Base-by-base conservation (phyloP, 169 alveolate species). In the Plasmodium vivax region DNA sequence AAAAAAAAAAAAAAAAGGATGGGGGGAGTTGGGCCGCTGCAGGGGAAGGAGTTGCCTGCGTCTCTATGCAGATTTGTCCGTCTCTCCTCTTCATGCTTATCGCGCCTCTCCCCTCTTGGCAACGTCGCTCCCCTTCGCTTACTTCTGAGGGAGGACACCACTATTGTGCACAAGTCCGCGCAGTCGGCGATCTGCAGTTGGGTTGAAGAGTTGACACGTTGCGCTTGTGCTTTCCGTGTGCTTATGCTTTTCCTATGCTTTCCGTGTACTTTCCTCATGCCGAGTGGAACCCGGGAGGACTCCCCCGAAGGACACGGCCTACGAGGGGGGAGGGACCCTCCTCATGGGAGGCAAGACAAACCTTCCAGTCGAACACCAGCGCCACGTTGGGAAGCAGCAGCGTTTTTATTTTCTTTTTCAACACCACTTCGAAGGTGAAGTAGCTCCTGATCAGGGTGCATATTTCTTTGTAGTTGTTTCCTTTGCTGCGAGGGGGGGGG, bases 401-500 rank as follows among this genome's bases (percentile, higher is more conserved):
- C 14, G 87, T 79, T 56, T 80, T 79, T 36, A 88, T 79, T 56
- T 88, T 54, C 79, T 62, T 88, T 79, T 88, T 34, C 62, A 88
- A 45, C 36, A 88, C 27, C 9, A 88, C 73, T 88, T 88, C 94
- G 43, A 79, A 88, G n/a, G 90, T 88, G 54, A 88, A 88, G 45
- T 79, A 73, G 72, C 82, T 80, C 82, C 30, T 71, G 62, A 88
- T 80, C 16, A 79, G 82, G 36, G 90, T 73, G 34, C 79, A 88
- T 79, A 88, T 88, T 54, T 88, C 94, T 77, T 88, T 88, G 72
- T 88, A 88, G 56, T 77, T 73, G 71, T 77, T 88, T 80, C 94
- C 94, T 43, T 88, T 80, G 45, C 94, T 88, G 82, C 45, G 68
- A 85, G 36, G 9, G 82, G 75, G 23, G 36, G 8, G 0, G 30